A percentile compares a stretch with the other conserved stretches of the same genome.
Conservation (phyloP, 108 stramenopile species). For the Conticribra weissflogii region DNA sequence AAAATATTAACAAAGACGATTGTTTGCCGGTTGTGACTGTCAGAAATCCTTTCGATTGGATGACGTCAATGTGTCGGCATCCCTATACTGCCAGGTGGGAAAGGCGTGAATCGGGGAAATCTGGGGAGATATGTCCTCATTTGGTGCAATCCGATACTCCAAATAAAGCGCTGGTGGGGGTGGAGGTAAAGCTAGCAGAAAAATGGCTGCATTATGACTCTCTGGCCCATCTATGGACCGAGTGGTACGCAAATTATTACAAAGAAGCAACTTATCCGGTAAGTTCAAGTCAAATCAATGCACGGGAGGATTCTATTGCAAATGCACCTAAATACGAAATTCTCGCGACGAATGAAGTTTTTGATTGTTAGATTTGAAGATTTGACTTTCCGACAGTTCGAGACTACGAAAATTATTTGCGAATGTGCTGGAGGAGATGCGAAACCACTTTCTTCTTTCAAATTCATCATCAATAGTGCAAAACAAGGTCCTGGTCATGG, state of each 20-base stretch:
- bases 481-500: constrained; percentile 65
- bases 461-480: constrained; percentile 49
- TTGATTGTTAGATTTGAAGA: constrained; percentile 83
- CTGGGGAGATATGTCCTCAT: constrained; percentile 63
- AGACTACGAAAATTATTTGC: constrained; percentile 62
- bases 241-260: constrained; percentile 67
- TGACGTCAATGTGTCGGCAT: constrained; percentile 75
- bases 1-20: constrained; percentile 57
- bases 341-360: background rate
- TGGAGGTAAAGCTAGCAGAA: constrained; percentile 31
- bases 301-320: background rate
- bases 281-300: background rate
- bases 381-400: constrained; percentile 64
- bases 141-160: constrained; percentile 34
- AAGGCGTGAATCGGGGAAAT: constrained; percentile 4
- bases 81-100: constrained; percentile 72
- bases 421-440: constrained; percentile 68
- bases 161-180: constrained; percentile 20
- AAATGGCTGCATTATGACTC: constrained; percentile 33
- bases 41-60: constrained; percentile 78
- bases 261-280: constrained; percentile 51
- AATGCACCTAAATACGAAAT: background rate
- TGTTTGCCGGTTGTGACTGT: constrained; percentile 75
- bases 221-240: constrained; percentile 65
- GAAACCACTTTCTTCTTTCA: constrained; percentile 35